Conservation (phyloP, 2,329 filamentous ascomycete genomes). For the Beauveria sp. region DNA sequence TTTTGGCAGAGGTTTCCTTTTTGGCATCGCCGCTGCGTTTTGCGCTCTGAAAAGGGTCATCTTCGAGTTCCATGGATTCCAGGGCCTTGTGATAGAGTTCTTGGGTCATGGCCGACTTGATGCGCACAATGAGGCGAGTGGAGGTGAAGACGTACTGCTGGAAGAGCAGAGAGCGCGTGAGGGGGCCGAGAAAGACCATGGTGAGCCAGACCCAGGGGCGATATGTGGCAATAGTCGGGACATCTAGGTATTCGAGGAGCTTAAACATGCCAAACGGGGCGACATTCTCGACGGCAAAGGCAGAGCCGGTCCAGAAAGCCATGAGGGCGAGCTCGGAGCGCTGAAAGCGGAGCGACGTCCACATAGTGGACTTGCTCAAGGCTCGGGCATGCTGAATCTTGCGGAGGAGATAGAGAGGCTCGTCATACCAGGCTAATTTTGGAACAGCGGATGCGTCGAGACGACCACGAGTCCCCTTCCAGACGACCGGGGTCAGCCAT, state of each 20-base stretch:
- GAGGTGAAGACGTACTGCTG: slow-evolving; percentile 52
- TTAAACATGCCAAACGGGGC: slow-evolving; percentile 47
- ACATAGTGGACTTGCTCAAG: slow-evolving; percentile 35
- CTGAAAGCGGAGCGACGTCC: slow-evolving; percentile 38
- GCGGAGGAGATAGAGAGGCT: slow-evolving; percentile 39
- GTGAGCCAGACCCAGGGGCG: slow-evolving; percentile 46
- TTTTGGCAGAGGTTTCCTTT: slow-evolving; percentile 20
- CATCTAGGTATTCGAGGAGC: slow-evolving; percentile 42
- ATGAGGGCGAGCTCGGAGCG: slow-evolving; percentile 36
- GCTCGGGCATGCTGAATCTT: slow-evolving; percentile 35
- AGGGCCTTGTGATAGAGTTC: slow-evolving; percentile 50
- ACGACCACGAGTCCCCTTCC: slow-evolving; percentile 36
- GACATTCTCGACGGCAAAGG: slow-evolving; percentile 39
- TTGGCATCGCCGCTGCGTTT: slow-evolving; percentile 19
- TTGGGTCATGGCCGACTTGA: slow-evolving; percentile 49
- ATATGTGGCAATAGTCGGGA: slow-evolving; percentile 35
- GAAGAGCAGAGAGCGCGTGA: slow-evolving; percentile 39
- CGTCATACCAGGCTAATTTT: slow-evolving; percentile 46
- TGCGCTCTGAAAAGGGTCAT: slow-evolving; percentile 37
- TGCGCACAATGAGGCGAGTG: slow-evolving; percentile 46
- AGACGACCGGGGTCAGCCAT: slow-evolving; percentile 16
- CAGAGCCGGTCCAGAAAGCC: slow-evolving; percentile 31
- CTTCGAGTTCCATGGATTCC: slow-evolving; percentile 47
- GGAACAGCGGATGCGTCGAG: slow-evolving; percentile 42
- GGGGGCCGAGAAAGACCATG: slow-evolving; percentile 44